Base-by-base conservation (phyloP, 148 eudicot species). In the Nepenthes gracilis region DNA sequence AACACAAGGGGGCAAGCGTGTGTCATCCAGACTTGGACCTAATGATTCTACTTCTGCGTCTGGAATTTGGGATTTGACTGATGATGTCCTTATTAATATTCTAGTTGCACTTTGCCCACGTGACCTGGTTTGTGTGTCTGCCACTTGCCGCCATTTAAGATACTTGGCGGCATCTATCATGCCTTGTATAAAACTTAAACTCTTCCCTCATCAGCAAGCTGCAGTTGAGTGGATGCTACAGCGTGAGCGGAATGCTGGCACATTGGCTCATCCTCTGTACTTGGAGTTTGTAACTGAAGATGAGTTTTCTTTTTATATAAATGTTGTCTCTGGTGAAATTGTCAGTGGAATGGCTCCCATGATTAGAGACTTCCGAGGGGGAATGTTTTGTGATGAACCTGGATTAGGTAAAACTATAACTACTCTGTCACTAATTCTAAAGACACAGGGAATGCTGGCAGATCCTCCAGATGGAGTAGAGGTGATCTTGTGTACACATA, bases 161-260 rank as follows among this genome's bases (percentile, higher is more conserved):
- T 73, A 64, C 40, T 79, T 92, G 79, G 75, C 88, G 60, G 80
- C 80, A 48, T 72, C 88, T 7, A 70, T 92, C 50, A 86, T 88
- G 88, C 98, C 98, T 60, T 88, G 91, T 64, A 82, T 86, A 77
- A 88, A 84, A 64, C 94, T 92, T 60, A 88, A 86, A 64, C 83
- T 92, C 60, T 92, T 73, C 64, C 94, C 98, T 67, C 96, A 92
- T 68, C 98, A 92, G 78, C 87, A 83, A 73, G 94, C 96, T 49
- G 96, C 98, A 59, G 86, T 92, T 72, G 98, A 92, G 82, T 92
- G 98, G 98, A 92, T 92, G 98, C 66, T 88, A 68, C 82, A 79
- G 72, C 98, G 98, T 72, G 98, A 92, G 75, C 84, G 76, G 59
- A 81, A 74, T 47, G 61, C 75, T 60, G 64, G 76, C 69, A 59